Evolutionary conservation across 208 protist genomes (phyloP), one percentile per base, ranked within the genome.

Genomic region (Acanthamoeba culbertsoni): DNA sequence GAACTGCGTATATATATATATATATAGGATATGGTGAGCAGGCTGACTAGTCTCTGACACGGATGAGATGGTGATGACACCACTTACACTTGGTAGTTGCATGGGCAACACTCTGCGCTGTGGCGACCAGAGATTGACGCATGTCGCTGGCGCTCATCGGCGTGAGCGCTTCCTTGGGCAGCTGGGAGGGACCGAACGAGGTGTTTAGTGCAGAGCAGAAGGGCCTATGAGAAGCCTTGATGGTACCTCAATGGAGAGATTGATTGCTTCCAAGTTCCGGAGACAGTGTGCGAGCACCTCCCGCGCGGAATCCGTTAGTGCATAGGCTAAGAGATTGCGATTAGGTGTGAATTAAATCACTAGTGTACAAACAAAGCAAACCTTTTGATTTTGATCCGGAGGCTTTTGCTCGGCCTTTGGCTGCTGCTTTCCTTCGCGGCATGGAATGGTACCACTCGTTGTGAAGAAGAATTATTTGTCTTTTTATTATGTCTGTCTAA

Each of bases 131-230:
- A 37, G 71, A 82, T n/a, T 82, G 71, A 3, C 71, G 71, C 45
- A 55, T 16, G 31, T 82, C 71, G 43, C 12, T 46, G 37, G 37
- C 71, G 20, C 12, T 82, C 71, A 82, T 82, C 8, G 71, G 71
- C 20, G 71, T 53, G n/a, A 82, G 71, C n/a, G 71, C 71, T 40
- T 82, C 71, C n/a, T 31, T 53, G 16, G 71, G 71, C 71, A 82
- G 37, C 71, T 82, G 63, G 12, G 0, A 7, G 10, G 18, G 20
- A 18, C 57, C 35, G 35, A 18, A 55, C 48, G 48, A 18, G 18
- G 48, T 55, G 48, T 23, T 18, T 55, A 8, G 12, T 8, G 48
- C 48, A 18, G 48, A 55, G 48, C 18, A 55, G 5, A 65, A 5
- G 16, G 28, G 14, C 12, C 7, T 31, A 65, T 31, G 53, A 6